Evolutionary conservation across 768 basidiomycete species (phyloP), one percentile per base, ranked within the genome.

Genomic region (Panellus pusillus): DNA sequence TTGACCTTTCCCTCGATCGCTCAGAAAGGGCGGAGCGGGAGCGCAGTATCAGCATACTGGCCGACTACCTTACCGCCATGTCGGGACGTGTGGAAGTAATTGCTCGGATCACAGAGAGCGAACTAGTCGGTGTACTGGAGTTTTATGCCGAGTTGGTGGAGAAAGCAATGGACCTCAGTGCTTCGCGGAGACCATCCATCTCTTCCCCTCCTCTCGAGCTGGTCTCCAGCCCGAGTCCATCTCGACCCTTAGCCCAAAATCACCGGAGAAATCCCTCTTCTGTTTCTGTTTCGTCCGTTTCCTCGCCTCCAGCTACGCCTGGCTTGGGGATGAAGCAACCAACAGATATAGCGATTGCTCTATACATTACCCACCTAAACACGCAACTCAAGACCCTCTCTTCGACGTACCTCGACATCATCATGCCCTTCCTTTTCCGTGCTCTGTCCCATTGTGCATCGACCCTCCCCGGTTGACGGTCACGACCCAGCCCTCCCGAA

Each of bases 391-490:
- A 84, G 63, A 76, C 74, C 14, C 72, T 90, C 14, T 73, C 84
- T 6, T 78, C 84, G 7, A 68, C 68, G 11, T 76, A 79, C 61
- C 77, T 90, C 32, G 65, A 70, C 12, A 61, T 70, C 32, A 82
- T 91, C 47, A 72, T 91, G n/a, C 85, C 87, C 0, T 73, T 87
- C 31, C 79, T 92, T n/a, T 87, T 90, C 63, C 83, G 86, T 15
- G 79, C 79, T 18, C 75, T 88, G 19, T 81, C 85, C 1, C 83
- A 80, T 61, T 87, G 80, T 63, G 74, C 82, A 4, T 78, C 82
- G 3, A 82, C 87, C 1, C 77, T 92, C 14, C 86, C 37, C 80
- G 86, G 8, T 70, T 92, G 9, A 81, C 86, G 6, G 72, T 89
- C 38, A 73, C 73, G 45, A 65, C 66, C 54, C 66, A 77, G 35